These are phyloP conservation scores for Erodium maritimum DNA, from an alignment of 345 rosid genomes.

Conservation along the genomic window DNA sequence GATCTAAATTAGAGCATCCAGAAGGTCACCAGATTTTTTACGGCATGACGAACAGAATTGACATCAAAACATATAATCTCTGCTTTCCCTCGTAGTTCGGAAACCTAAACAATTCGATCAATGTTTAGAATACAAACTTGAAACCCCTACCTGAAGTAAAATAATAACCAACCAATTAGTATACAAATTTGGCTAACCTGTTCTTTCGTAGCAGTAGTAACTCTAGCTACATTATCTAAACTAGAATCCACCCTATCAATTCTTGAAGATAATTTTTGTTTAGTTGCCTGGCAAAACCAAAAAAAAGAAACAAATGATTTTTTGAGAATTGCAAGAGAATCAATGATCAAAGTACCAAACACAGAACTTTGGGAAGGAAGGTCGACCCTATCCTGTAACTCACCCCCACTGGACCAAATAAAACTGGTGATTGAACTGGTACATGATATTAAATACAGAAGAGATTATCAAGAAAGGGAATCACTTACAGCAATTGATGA, in stretches of 20 bases:
- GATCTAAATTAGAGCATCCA: background rate
- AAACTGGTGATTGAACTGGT: too few relatives aligned
- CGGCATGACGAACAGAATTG: background rate
- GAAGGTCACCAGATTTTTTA: background rate
- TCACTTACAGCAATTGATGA: conserved; percentile 51
- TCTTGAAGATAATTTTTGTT: conserved; percentile 47
- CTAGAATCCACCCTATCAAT: conserved; percentile 40
- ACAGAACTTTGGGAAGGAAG: background rate
- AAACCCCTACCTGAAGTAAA: background rate
- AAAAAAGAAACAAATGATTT: background rate
- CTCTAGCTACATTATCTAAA: conserved; percentile 41
- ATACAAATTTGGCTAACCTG: conserved; percentile 33
- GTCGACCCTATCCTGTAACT: too few relatives aligned
- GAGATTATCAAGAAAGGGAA: background rate
- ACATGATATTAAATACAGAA: too few relatives aligned
- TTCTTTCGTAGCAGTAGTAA: conserved; percentile 45
- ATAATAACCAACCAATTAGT: background rate
- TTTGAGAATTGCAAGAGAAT: too few relatives aligned
- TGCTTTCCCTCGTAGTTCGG: background rate
- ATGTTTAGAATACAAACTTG: background rate
- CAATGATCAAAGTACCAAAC: background rate
- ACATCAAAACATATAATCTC: background rate
- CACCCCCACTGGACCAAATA: too few relatives aligned
- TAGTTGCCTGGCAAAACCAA: conserved; percentile 39
- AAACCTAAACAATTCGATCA: background rate